These are phyloP conservation scores for Selaginella tamariscina DNA, from an alignment of 75 land plant genomes.

Conservation along the genomic window DNA sequence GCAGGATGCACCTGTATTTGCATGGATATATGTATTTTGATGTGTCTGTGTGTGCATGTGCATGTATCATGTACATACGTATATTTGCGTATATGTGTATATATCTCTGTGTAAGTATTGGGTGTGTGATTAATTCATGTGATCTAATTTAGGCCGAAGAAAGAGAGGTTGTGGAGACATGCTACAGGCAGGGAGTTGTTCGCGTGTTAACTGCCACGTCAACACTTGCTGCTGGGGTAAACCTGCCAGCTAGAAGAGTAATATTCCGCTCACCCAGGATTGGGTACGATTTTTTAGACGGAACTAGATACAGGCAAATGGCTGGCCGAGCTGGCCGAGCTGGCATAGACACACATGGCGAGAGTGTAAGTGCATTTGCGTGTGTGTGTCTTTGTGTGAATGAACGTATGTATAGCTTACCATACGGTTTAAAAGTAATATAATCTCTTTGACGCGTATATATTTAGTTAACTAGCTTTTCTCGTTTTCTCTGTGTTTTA, in stretches of 20 bases:
- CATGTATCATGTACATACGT: too few species aligned
- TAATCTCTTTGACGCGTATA: too few species aligned
- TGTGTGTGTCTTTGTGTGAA: too few species aligned
- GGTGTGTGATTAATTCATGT: neutral
- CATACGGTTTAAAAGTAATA: too few species aligned
- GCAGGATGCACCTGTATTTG: too few species aligned
- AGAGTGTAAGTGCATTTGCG: slow-evolving; percentile 65
- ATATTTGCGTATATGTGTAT: too few species aligned
- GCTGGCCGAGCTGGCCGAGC: slow-evolving; percentile 98
- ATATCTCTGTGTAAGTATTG: too few species aligned
- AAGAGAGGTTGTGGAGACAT: slow-evolving; percentile 82
- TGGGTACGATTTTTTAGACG: slow-evolving; percentile 96
- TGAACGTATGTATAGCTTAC: too few species aligned
- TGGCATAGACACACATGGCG: slow-evolving; percentile 92
- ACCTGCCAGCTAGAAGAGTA: slow-evolving; percentile 91
- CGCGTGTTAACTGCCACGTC: slow-evolving; percentile 96
- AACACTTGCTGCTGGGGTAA: slow-evolving; percentile 97
- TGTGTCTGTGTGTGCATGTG: too few species aligned
- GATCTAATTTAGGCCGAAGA: slow-evolving; percentile 63
- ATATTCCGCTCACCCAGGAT: slow-evolving; percentile 87
- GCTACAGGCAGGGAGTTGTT: slow-evolving; percentile 80
- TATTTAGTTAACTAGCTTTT: too few species aligned
- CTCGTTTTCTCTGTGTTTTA: too few species aligned
- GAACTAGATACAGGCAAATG: slow-evolving; percentile 93
- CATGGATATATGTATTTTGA: too few species aligned